Evolutionary conservation across 1,284 basidiomycete genomes (phyloP), one percentile per base, ranked within the genome.

Genomic region (Pseudozyma hubeiensis): DNA sequence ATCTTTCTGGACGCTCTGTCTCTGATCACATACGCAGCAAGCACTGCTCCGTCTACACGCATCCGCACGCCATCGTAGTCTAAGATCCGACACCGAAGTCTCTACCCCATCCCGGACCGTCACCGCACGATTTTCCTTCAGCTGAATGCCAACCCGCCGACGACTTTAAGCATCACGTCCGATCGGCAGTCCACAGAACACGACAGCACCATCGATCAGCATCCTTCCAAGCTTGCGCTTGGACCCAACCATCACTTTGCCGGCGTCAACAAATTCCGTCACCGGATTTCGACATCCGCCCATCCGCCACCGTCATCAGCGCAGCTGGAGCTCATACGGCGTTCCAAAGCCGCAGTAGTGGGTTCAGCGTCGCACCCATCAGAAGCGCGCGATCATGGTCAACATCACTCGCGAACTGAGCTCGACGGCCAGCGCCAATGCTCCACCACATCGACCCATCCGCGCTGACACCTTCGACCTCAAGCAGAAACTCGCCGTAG

Each of bases 401-500:
- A 35, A 63, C 43, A 40, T 73, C 49, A 24, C 60, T 17, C 70
- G 64, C 43, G 70, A 73, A 56, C 14, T 64, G 46, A 73, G 70
- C 61, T 63, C 64, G 55, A 53, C 59, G 40, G 61, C 56, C 29
- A 61, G 61, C 58, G 45, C 51, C 55, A 60, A 61, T 47, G 54
- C 61, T 50, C 55, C 60, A 51, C 33, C 55, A 31, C 70, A 64
- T 59, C 64, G 61, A 53, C 75, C 75, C 47, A 70, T 68, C 52
- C 65, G 80, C 49, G 75, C 79, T 44, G 79, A 81, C 64, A 81
- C 80, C 13, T 67, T 77, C 37, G 79, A 75, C 55, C 69, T 82
- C 63, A 81, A 81, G 55, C 73, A 72, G 39, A 75, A 79, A 54
- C 75, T 82, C 37, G 77, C 77, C 29, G 71, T 74, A 8, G 81